Base-by-base conservation (phyloP, 371 early-diverging fungal species). In the Rhizopus arrhizus region DNA sequence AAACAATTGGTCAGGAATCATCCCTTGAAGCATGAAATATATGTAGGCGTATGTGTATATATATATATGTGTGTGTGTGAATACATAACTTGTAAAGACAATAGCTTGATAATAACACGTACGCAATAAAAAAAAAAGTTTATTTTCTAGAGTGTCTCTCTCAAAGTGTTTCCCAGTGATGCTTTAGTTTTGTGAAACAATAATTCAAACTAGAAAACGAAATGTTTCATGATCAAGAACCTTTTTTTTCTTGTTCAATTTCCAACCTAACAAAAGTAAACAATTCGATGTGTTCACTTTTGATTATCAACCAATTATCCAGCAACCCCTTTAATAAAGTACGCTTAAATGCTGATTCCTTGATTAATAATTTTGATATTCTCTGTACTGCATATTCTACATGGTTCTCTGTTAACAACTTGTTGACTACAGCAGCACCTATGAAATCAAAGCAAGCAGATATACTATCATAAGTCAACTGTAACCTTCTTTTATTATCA, bases 371-470 rank as follows among this genome's bases (percentile, higher is more conserved):
- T 56, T 77, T 74, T 29, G 72, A 74, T 42, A 70, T 68, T 28
- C 74, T 64, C 47, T 74, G 74, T 12, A 77, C 68, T 4, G 78
- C 74, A 50, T 66, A 70, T 54, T 77, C 78, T 29, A 77, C 63
- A 61, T 77, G 78, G 29, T 56, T 68, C 41, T 77, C 78, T 10
- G 61, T 66, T 38, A 77, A 49, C 13, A 77, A 64, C 46, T 77
- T 77, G 38, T 66, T 70, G 10, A 72, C 53, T 56, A 74, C 68
- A 5, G 78, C 74, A 15, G 78, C 74, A 5, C 78, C 78, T 63
- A 77, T 72, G 29, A 77, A 52, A 63, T 77, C 73, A 63, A 74
- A 74, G 38, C 74, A 77, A 38, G 78, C 74, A 6, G 72, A 72
- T 16, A 77, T 58, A 29, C 69, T 72, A 54, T 43, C 8, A 43